phyloP scores from a whole-genome alignment of 345 rosid genomes.

The Salix suchowensis region DNA sequence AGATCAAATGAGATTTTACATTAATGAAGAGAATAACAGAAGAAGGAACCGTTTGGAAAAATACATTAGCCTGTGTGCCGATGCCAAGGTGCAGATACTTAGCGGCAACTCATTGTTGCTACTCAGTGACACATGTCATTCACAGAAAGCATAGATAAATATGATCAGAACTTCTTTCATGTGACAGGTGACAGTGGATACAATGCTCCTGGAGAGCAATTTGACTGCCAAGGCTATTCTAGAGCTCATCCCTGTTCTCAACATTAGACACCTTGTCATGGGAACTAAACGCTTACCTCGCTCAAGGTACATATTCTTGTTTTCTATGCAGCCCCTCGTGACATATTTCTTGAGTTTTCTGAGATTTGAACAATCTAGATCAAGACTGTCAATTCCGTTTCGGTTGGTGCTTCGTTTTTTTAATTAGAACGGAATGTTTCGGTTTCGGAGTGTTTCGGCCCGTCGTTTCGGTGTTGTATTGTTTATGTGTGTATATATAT shows the following conservation, averaged over 20 bases:
- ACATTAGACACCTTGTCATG: constrained; percentile 52
- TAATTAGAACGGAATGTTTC: too few relatives aligned
- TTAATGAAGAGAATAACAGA: constrained; percentile 51
- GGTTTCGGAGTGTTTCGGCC: too few relatives aligned
- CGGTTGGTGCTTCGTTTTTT: too few relatives aligned
- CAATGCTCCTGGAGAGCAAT: constrained; percentile 48
- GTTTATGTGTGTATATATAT: too few relatives aligned
- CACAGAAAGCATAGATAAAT: background rate
- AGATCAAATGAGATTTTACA: constrained; percentile 48
- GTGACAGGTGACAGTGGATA: constrained; percentile 49
- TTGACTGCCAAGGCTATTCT: constrained; percentile 41
- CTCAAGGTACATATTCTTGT: constrained; percentile 29
- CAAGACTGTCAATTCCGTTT: too few relatives aligned
- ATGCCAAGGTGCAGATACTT: constrained; percentile 37
- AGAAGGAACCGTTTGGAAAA: constrained; percentile 53
- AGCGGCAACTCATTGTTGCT: background rate
- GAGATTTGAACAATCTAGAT: background rate
- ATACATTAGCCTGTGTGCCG: constrained; percentile 43
- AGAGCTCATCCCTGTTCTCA: constrained; percentile 58
- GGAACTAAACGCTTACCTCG: constrained; percentile 40
- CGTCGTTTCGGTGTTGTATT: too few relatives aligned
- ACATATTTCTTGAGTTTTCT: background rate
- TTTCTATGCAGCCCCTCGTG: background rate
- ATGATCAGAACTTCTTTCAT: background rate
- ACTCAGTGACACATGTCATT: too few relatives aligned